Evolutionary conservation across 768 basidiomycete species (phyloP), one percentile per base, ranked within the genome.

Genomic region (Termitomyces sp.): DNA sequence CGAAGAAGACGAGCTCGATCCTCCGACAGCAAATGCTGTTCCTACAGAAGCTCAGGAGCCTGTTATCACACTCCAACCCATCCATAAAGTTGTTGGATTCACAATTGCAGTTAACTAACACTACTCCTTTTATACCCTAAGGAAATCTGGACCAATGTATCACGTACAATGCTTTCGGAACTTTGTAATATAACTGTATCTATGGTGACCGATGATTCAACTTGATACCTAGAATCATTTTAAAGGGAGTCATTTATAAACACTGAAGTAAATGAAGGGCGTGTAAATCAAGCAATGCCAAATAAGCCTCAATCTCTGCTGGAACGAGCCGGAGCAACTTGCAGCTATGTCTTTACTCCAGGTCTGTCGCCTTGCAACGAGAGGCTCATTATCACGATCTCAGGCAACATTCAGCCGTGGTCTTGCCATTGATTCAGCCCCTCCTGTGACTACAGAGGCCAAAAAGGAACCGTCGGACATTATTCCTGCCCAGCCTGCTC

Each of bases 51-150:
- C 56, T 47, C 64, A 57, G 81, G 82, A 60, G 77, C 86, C 86
- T 37, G 79, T 81, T 4, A 80, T 89, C 51, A 85, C 71, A 68
- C 63, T 88, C 49, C 80, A 81, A 60, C 88, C 89, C 12, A 72
- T 85, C 60, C 81, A 78, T 63, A 83, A 77, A 65, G 81, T 87
- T 56, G 74, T 84, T 60, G 89, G 89, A 15, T 90, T 90, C 70
- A 75, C 25, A 43, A 60, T 60, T 17, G 48, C 53, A 54, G 58
- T 64, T n/a, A 45, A 53, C 9, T 64, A 25, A 58, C 10, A 34
- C n/a, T 50, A 14, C 36, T n/a, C 12, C 29, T 51, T 48, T 47
- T 42, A 20, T 53, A 36, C 10, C 17, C 47, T 57, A 4, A 17
- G 59, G 59, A 45, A 54, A 43, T 47, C 43, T 58, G 53, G 47